phyloP scores from a whole-genome alignment of 768 basidiomycete species.

The Trametes elegans region DNA sequence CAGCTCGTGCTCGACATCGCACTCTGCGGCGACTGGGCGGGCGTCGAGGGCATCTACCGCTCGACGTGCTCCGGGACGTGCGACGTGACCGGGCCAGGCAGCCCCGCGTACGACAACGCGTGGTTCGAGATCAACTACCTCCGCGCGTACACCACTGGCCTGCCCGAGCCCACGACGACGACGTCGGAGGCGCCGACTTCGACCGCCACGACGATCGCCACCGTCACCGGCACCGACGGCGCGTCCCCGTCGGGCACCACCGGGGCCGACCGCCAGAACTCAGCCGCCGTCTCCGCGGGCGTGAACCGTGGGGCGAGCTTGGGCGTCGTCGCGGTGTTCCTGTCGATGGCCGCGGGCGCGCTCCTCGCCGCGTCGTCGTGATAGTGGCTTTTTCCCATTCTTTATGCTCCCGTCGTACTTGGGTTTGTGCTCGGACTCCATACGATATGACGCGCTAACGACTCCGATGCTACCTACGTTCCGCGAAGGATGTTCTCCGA shows the following conservation, averaged over 20 bases:
- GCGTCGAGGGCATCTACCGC: conserved; percentile 41
- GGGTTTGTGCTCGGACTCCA: background rate
- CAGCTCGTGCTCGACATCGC: conserved; percentile 54
- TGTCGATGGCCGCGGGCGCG: background rate
- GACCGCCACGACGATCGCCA: background rate
- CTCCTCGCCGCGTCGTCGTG: background rate
- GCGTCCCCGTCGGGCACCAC: background rate
- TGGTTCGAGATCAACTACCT: conserved; percentile 71
- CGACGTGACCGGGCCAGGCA: conserved; percentile 53
- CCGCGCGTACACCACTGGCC: conserved; percentile 50
- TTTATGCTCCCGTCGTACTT: background rate
- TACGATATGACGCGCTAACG: background rate
- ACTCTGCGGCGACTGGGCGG: conserved; percentile 56
- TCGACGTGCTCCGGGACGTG: conserved; percentile 26
- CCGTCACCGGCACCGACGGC: background rate
- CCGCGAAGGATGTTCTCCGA: background rate
- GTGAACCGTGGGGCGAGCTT: background rate
- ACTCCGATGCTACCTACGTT: background rate
- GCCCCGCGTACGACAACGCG: conserved; percentile 53
- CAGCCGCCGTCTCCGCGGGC: background rate
- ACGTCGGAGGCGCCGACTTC: conserved; percentile 1
- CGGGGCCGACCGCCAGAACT: background rate
- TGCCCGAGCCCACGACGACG: conserved; percentile 20
- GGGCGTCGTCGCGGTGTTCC: background rate
- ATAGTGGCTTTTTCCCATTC: background rate